Evolutionary conservation across 257 asterid species (phyloP), one percentile per base, ranked within the genome.

Genomic region (Penstemon newberryi): DNA sequence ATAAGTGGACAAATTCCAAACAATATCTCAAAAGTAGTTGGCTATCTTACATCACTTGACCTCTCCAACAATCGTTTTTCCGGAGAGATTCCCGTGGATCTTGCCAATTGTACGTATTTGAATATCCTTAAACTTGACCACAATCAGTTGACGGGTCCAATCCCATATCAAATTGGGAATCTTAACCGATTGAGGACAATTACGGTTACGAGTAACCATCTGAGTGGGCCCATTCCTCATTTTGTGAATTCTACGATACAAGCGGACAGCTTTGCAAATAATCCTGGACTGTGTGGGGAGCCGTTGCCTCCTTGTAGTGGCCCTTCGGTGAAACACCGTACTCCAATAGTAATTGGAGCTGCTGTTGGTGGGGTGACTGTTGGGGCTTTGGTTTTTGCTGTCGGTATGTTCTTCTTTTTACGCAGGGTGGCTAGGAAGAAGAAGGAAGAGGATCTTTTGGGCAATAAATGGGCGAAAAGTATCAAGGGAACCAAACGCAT

Each of bases 1-100:
- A 63, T 92, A 42, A 38, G 38, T 19, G 98, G 98, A 33, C 50
- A 2, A 25, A 80, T 92, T 63, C 96, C 98, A 6, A 8, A 3
- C 45, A 40, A 89, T 70, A 79, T 92, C 75, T 84, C 96, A 50
- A 46, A 49, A 7, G 4, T 84, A 13, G 72, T 87, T 37, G 0
- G 7, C 2, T 84, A 3, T 25, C 69, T 85, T 69, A 78, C 83
- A 3, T 12, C 0, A 25, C 95, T 92, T 41, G 96, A 92, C 70
- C 92, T 92, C 72, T 92, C 98, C n/a, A 83, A 85, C 72, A 92
- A 92, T 72, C 72, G 71, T 1, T 69, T 92, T 10, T 80, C 89
- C 0, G 98, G 98, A 70, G 73, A 60, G 69, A 89, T 92, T 15
- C 98, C 96, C 0, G 70, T 0, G n/a, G 36, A 72, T 66, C 75